phyloP scores from a whole-genome alignment of 2,329 filamentous ascomycete genomes.

The Calonectria honghensis region DNA sequence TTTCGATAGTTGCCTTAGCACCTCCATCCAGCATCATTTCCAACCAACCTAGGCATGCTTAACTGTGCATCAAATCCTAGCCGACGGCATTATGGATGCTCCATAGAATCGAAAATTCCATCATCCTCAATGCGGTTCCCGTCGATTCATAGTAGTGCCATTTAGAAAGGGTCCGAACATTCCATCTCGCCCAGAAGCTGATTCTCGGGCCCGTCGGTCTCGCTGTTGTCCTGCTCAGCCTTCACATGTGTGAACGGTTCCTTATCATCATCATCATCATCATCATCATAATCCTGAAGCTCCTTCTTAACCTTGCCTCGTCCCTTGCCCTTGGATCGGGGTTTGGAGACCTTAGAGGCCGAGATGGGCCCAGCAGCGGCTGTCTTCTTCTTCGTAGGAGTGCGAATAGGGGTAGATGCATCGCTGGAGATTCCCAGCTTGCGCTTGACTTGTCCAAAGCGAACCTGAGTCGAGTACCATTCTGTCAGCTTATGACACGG shows the following conservation, averaged over 20 bases:
- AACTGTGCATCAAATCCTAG: not conserved
- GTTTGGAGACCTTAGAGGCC: conserved; percentile 58
- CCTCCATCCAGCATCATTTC: not conserved
- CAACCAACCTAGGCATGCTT: not conserved
- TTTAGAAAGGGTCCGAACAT: conserved; percentile 40
- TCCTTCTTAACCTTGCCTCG: conserved; percentile 53
- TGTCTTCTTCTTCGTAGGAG: conserved; percentile 55
- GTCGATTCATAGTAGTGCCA: not conserved
- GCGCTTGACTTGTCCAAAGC: conserved; percentile 70
- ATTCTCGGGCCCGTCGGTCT: conserved; percentile 34
- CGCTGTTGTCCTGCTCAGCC: conserved; percentile 46
- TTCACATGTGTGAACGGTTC: conserved; percentile 41
- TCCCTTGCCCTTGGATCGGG: conserved; percentile 51
- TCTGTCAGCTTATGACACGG: conserved; percentile 21
- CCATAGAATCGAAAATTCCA: not conserved
- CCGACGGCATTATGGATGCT: no score
- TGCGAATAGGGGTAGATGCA: conserved; percentile 36
- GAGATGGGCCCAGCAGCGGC: conserved; percentile 35
- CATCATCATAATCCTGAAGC: conserved; percentile 43
- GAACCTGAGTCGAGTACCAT: conserved; percentile 56
- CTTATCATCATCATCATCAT: conserved; percentile 43
- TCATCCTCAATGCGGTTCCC: not conserved
- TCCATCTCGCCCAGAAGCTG: conserved; percentile 42
- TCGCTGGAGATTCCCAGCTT: conserved; percentile 64
- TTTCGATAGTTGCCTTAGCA: not conserved